Percentiles rank a stretch among this genome's conserved stretches.
phyloP scores from a whole-genome alignment of 495 filamentous ascomycete genomes.

The Hypoxylon rickii region DNA sequence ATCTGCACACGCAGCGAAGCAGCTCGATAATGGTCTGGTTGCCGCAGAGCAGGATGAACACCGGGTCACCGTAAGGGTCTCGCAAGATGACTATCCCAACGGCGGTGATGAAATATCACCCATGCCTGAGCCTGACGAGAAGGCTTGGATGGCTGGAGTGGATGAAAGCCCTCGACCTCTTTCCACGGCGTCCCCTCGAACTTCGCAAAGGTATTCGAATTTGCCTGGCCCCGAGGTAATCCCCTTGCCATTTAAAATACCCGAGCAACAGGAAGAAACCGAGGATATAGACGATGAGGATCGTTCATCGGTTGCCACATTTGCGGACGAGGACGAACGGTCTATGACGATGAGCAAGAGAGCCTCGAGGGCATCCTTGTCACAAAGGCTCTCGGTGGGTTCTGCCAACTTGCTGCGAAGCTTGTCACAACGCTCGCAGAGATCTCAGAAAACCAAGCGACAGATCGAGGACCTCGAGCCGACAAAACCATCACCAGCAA shows the following conservation, averaged over 20 bases:
- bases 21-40: slow-evolving; percentile 40
- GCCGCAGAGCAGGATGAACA: slow-evolving; percentile 36
- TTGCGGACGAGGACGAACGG: slow-evolving; percentile 58
- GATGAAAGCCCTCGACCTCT: slow-evolving; percentile 35
- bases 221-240: slow-evolving; percentile 48
- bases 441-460: slow-evolving; percentile 14
- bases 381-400: slow-evolving; percentile 53
- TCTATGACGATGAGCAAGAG: slow-evolving; percentile 26
- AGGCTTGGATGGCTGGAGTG: slow-evolving; percentile 38
- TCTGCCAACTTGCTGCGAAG: slow-evolving; percentile 50
- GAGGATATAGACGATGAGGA: slow-evolving; percentile 49
- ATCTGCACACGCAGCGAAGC: slow-evolving; percentile 30
- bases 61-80: slow-evolving; percentile 45
- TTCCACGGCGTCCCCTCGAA: slow-evolving; percentile 17
- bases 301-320: slow-evolving; percentile 63
- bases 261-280: slow-evolving; percentile 39
- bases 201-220: slow-evolving; percentile 16
- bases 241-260: slow-evolving; percentile 65
- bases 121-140: slow-evolving; percentile 41
- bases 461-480: slow-evolving; percentile 29
- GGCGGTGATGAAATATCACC: slow-evolving; percentile 22
- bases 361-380: slow-evolving; percentile 37
- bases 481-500: slow-evolving; percentile 37
- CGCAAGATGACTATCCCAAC: slow-evolving; percentile 40
- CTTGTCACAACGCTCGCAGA: slow-evolving; percentile 50